Percentiles rank a stretch among this genome's conserved stretches.
Evolutionary conservation across 768 basidiomycete species (phyloP).

Genomic region (Mycena maculata): DNA sequence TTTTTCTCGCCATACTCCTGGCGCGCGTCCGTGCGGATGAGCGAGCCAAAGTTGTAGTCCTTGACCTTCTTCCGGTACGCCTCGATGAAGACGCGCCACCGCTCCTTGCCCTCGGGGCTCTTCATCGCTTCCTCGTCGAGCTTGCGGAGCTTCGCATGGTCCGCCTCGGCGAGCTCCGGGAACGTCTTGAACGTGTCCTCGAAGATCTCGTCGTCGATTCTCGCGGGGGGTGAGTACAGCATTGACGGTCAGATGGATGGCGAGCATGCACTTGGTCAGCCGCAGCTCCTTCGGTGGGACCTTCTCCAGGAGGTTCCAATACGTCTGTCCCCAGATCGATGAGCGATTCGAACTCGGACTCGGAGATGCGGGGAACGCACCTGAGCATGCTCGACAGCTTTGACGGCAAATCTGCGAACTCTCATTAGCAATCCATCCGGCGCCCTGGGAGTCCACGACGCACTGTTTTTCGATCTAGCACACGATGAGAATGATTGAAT

Average conservation of each 20-base stretch:
- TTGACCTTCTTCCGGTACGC: conserved; percentile 91
- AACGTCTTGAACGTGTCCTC: conserved; percentile 80
- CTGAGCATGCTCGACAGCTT: conserved; percentile 96
- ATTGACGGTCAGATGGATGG: neutral
- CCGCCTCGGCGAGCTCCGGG: conserved; percentile 75
- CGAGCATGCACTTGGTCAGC: conserved; percentile 77
- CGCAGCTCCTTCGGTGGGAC: conserved; percentile 80
- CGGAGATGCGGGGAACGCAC: conserved; percentile 55
- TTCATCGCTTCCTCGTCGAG: conserved; percentile 96
- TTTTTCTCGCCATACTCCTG: conserved; percentile 92
- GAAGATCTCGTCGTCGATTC: conserved; percentile 93
- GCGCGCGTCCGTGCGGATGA: conserved; percentile 84
- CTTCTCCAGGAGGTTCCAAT: conserved; percentile 92
- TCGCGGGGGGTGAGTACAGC: conserved; percentile 41
- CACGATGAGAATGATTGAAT: neutral
- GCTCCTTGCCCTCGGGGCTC: conserved; percentile 84
- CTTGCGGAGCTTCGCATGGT: conserved; percentile 59
- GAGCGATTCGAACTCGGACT: neutral
- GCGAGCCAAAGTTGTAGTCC: conserved; percentile 96
- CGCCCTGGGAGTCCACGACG: conserved; percentile 45
- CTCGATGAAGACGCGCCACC: conserved; percentile 91
- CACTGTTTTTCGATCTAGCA: conserved; percentile 96
- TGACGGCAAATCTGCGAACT: conserved; percentile 81
- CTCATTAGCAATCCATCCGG: neutral
- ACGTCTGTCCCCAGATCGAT: conserved; percentile 68